These are phyloP conservation scores for Sphaerostilbella broomeana DNA, from an alignment of 2,329 filamentous ascomycete species.

Conservation along the genomic window DNA sequence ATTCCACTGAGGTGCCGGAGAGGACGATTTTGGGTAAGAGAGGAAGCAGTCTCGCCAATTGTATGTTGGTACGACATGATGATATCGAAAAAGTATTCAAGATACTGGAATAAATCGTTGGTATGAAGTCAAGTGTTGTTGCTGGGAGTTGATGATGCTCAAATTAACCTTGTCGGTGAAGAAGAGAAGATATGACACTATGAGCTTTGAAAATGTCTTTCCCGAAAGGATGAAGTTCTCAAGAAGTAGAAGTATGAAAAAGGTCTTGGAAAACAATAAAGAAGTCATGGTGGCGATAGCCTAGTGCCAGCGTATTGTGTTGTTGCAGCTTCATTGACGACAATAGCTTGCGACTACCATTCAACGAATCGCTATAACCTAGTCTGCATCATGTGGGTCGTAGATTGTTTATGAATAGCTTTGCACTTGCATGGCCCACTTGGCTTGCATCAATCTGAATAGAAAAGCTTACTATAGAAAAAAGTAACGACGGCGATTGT, in stretches of 20 bases:
- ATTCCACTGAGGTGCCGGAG: not conserved
- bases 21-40: not conserved
- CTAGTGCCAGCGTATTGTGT: not conserved
- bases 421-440: no score
- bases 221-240: not conserved
- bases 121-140: not conserved
- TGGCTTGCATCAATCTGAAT: no score
- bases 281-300: conserved; percentile 3
- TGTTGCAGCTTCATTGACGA: not conserved
- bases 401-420: no score
- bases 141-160: not conserved
- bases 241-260: not conserved
- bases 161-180: no score
- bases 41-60: not conserved
- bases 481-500: no score
- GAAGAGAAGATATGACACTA: no score
- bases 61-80: conserved; percentile 1
- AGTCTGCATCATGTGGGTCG: no score
- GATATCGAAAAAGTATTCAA: not conserved
- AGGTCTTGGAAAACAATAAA: not conserved
- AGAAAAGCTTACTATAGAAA: no score
- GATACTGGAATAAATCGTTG: no score
- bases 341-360: conserved; percentile 8
- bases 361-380: no score
- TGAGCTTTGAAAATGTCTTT: no score